Conservation (phyloP, 257 asterid genomes). For the Schizonepeta tenuifolia region DNA sequence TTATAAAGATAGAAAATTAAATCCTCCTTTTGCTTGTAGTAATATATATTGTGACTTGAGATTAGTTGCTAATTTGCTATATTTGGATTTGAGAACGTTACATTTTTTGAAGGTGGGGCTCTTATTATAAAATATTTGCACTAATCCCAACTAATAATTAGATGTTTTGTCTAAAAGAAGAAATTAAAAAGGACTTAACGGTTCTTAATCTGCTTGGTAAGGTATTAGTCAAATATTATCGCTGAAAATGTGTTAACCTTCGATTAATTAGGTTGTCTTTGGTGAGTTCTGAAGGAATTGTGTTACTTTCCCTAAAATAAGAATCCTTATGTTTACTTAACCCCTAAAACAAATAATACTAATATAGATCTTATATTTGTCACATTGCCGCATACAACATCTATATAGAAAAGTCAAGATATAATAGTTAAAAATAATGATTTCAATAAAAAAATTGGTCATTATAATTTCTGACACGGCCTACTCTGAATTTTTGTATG, state of each 20-base stretch:
- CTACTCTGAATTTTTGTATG: neutral
- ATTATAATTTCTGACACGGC: neutral
- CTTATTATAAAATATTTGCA: neutral
- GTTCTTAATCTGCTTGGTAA: neutral
- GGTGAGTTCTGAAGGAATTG: neutral
- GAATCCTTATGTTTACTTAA: neutral
- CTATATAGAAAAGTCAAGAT: neutral
- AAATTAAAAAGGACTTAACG: neutral
- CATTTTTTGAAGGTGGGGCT: neutral
- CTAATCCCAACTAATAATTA: neutral
- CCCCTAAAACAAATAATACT: neutral
- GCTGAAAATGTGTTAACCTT: neutral
- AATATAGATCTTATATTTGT: neutral
- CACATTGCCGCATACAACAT: neutral
- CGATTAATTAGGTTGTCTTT: neutral
- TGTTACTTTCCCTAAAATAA: neutral
- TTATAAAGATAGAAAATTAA: too few relatives aligned
- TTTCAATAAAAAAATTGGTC: neutral
- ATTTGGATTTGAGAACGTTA: too few relatives aligned
- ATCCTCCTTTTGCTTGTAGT: too few relatives aligned
- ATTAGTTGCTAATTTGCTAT: too few relatives aligned
- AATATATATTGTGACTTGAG: too few relatives aligned
- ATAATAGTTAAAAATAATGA: neutral
- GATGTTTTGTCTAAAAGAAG: neutral
- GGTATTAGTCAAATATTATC: neutral